Evolutionary conservation across 345 rosid genomes (phyloP).

Genomic region (Lumnitzera littorea): DNA sequence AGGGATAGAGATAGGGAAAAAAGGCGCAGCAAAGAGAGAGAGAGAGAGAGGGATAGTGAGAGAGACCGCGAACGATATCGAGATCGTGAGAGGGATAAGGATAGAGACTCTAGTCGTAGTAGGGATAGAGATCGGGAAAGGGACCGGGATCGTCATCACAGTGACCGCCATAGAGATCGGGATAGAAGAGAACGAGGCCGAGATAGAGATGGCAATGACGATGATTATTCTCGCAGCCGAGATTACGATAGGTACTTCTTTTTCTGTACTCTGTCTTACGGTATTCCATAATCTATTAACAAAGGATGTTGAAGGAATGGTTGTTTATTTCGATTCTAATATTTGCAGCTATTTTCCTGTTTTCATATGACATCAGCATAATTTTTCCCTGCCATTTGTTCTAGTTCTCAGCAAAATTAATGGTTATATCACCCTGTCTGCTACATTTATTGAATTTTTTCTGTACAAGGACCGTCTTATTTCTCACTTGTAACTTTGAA

Average conservation of each 20-base stretch:
- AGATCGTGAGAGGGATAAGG: slow-evolving; percentile 13
- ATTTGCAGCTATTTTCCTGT: too few relatives aligned
- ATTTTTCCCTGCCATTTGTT: neutral
- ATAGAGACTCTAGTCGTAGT: slow-evolving; percentile 10
- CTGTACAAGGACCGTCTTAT: too few relatives aligned
- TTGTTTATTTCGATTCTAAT: too few relatives aligned
- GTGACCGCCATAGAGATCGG: slow-evolving; percentile 42
- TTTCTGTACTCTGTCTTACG: too few relatives aligned
- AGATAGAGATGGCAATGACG: slow-evolving; percentile 50
- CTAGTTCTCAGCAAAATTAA: neutral
- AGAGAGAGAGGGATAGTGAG: slow-evolving; percentile 15
- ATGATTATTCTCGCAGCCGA: slow-evolving; percentile 47
- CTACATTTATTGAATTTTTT: neutral
- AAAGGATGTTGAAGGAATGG: too few relatives aligned
- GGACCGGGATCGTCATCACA: slow-evolving; percentile 8
- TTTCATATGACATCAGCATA: too few relatives aligned
- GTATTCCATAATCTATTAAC: too few relatives aligned
- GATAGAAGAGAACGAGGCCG: slow-evolving; percentile 74
- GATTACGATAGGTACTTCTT: slow-evolving; percentile 54
- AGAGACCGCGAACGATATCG: slow-evolving; percentile 21
- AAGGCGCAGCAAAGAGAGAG: slow-evolving; percentile 16
- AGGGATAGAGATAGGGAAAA: slow-evolving; percentile 25
- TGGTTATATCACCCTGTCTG: neutral
- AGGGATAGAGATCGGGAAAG: slow-evolving; percentile 36
- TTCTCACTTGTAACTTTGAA: too few relatives aligned